phyloP scores from a whole-genome alignment of 805 yeast genomes.

The Myxozyma neglecta region DNA sequence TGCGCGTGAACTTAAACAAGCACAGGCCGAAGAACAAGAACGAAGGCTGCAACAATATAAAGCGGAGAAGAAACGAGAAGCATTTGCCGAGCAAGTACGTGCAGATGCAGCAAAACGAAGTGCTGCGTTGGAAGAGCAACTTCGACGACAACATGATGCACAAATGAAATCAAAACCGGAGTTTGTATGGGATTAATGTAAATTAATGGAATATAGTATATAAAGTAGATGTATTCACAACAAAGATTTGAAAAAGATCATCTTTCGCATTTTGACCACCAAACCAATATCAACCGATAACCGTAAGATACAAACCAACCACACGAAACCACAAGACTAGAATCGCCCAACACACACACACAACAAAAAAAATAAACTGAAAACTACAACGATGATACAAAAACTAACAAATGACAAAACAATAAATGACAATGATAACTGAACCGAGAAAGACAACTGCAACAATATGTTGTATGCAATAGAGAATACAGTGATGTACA shows the following conservation, averaged over 20 bases:
- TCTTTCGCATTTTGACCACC: background rate
- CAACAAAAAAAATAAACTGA: background rate
- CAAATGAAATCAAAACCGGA: background rate
- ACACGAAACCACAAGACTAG: background rate
- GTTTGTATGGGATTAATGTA: background rate
- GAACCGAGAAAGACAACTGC: background rate
- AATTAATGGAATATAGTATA: background rate
- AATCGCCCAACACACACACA: background rate
- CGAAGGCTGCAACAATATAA: slow-evolving; percentile 10
- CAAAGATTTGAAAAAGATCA: background rate
- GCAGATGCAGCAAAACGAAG: slow-evolving; percentile 1
- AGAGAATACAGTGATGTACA: background rate
- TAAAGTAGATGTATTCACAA: background rate
- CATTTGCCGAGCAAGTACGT: background rate
- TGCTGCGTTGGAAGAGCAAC: background rate
- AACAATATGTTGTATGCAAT: background rate
- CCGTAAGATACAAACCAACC: background rate
- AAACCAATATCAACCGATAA: background rate
- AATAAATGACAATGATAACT: too few species aligned
- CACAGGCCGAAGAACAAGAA: slow-evolving; percentile 12
- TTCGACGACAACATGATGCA: background rate
- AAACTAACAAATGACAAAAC: background rate
- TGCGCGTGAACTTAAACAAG: slow-evolving; percentile 5
- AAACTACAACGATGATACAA: background rate
- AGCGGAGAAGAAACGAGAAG: slow-evolving; percentile 5